Base-by-base conservation (phyloP, 1,284 basidiomycete species). In the Malassezia dermatis region DNA sequence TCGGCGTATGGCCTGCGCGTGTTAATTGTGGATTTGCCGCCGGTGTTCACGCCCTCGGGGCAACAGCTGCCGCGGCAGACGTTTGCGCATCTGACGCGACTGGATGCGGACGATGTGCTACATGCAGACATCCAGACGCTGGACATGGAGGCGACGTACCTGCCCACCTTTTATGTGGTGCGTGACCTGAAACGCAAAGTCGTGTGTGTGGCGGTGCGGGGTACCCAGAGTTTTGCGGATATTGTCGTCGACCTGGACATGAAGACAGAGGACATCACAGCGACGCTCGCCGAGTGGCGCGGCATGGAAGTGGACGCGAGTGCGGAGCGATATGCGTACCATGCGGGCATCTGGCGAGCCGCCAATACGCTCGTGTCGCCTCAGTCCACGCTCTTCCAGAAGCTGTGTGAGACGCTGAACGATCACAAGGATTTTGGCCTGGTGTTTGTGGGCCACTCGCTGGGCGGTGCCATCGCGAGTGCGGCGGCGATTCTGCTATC, bases 51-150 rank as follows among this genome's bases (percentile, higher is more conserved):
- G 13, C 71, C 71, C 4, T 72, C 69, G 1, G 71, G 71, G 17
- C 58, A 65, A 8, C 62, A 69, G 15, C 65, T 72, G 46, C 64
- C 66, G 21, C 63, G 63, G 7, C 71, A 73, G 42, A 72, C 71
- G 4, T 73, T 73, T 51, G 69, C 69, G 0, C 66, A 71, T 30
- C 58, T 73, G 6, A 67, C 67, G 2, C 63, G 69, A 15, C 65
- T 73, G 43, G 54, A 68, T 26, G 62, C 64, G 10, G 66, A 71
- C 23, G 69, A 72, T 43, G 71, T 73, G 19, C 59, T 73, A 24
- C 69, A 72, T 47, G 71, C 70, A 5, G 71, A 72, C 31, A 73
- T 72, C 28, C 71, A 73, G 60, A 67, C 66, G 26, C 60, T 73
- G 17, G 65, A 67, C 42, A 59, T 54, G 23, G 62, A 67, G 23